Conservation (phyloP, 1,139 yeast species). For the Yamadazyma blattariae region DNA sequence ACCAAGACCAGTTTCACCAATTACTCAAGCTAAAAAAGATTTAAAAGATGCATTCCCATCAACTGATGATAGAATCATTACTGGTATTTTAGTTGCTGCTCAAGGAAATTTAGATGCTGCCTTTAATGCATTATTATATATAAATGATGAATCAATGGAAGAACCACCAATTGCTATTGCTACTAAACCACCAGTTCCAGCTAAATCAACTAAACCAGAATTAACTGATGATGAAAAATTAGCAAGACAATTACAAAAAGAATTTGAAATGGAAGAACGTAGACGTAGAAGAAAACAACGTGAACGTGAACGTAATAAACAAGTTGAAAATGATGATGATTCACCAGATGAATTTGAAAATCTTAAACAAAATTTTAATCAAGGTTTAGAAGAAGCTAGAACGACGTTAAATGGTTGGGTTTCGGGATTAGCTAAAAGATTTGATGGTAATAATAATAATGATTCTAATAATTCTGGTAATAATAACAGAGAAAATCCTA, state of each 20-base stretch:
- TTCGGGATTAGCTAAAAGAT: constrained; percentile 62
- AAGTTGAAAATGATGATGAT: constrained; percentile 46
- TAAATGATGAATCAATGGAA: constrained; percentile 69
- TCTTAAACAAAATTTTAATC: constrained; percentile 65
- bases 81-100: constrained; percentile 83
- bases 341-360: constrained; percentile 67
- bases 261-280: constrained; percentile 52
- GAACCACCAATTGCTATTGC: constrained; percentile 49
- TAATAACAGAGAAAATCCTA: constrained; percentile 19
- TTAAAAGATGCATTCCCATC: constrained; percentile 82
- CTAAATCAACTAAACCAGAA: constrained; percentile 14
- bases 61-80: constrained; percentile 64
- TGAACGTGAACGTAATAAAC: constrained; percentile 16
- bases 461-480: background rate
- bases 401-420: constrained; percentile 82
- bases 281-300: constrained; percentile 23
- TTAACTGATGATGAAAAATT: constrained; percentile 69
- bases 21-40: constrained; percentile 48
- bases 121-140: constrained; percentile 77
- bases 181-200: constrained; percentile 13
- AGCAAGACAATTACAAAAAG: constrained; percentile 78
- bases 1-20: constrained; percentile 63
- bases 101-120: constrained; percentile 80
- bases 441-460: constrained; percentile 25
- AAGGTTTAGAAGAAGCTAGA: constrained; percentile 83